Evolutionary conservation across 2,329 filamentous ascomycete species (phyloP), one percentile per base, ranked within the genome.

Genomic region (Aspergillus sp.): DNA sequence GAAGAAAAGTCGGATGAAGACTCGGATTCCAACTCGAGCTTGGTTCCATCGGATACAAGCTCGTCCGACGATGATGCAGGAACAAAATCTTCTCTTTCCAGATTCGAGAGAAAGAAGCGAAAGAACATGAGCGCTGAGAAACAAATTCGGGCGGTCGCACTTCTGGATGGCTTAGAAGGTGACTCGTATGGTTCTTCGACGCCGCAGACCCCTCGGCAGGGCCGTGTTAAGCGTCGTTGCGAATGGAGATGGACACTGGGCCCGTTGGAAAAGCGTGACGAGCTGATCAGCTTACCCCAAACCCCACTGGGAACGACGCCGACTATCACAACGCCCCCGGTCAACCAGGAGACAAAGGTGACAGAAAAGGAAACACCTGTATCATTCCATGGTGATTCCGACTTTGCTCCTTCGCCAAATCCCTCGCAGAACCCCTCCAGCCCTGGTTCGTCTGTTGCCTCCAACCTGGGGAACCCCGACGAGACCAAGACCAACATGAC

Each of bases 221-320:
- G 73, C 11, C 73, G 75, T 26, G 68, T 66, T 47, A 81, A 81
- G 57, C 68, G 74, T 33, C 71, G 71, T 27, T 61, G 77, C 13
- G 71, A 78, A 52, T 81, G 78, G 78, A 66, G 70, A 37, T 81
- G 78, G 78, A 81, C 78, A 1, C 59, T 81, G 8, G 75, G 72
- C 1, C 70, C 75, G 8, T 48, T 75, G 27, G 53, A 61, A 11
- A 42, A 41, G 26, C 41, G 29, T 10, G 40, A 48, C 7, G 49
- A 47, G 8, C 27, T 27, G 34, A 28, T 12, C 38, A 46, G 19
- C 36, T 46, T 9, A 27, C 39, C 37, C 8, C 27, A n/a, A 27
- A 31, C 37, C n/a, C 37, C 37, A 19, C 19, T 19, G 19, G 19
- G 19, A 19, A 19, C 19, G 19, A 19, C 19, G 4, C 19, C 19